These are phyloP conservation scores for Exutisphaerella laricina DNA, from an alignment of 2,329 filamentous ascomycete species.

Conservation along the genomic window DNA sequence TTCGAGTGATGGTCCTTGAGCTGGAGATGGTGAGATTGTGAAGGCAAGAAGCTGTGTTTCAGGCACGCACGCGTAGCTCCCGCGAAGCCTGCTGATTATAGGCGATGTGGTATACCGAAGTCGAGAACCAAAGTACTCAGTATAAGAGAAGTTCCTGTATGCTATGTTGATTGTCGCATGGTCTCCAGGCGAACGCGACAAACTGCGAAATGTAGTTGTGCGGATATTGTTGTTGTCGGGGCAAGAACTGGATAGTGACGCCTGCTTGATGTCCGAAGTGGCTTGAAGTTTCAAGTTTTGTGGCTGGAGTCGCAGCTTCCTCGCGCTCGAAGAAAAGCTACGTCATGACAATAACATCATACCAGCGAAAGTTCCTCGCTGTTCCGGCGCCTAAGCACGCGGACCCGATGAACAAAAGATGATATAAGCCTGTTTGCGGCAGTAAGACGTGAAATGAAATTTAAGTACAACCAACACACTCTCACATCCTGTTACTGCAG, in stretches of 20 bases:
- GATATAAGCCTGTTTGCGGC: slow-evolving; percentile 2
- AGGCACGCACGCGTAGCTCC: slow-evolving; percentile 1
- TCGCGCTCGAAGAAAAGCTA: not conserved
- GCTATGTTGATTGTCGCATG: not conserved
- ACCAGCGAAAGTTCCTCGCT: not conserved
- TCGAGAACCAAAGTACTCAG: no score
- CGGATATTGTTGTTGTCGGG: no score
- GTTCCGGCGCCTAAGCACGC: not conserved
- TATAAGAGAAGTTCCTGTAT: not conserved
- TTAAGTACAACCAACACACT: not conserved
- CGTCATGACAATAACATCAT: not conserved
- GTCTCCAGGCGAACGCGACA: no score
- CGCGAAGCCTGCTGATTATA: slow-evolving; percentile 1
- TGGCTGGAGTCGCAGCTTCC: no score
- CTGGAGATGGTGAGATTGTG: not conserved
- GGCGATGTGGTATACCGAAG: not conserved
- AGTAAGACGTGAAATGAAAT: not conserved
- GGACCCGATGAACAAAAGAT: not conserved
- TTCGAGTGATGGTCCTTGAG: not conserved
- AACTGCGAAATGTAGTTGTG: no score
- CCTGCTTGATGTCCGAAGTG: no score
- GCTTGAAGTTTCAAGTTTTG: no score
- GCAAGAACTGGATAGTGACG: no score
- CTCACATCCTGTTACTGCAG: not conserved
- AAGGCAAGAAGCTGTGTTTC: slow-evolving; percentile 1